These are phyloP conservation scores for Kalmanozyma brasiliensis DNA, from an alignment of 1,284 basidiomycete species.

Conservation along the genomic window DNA sequence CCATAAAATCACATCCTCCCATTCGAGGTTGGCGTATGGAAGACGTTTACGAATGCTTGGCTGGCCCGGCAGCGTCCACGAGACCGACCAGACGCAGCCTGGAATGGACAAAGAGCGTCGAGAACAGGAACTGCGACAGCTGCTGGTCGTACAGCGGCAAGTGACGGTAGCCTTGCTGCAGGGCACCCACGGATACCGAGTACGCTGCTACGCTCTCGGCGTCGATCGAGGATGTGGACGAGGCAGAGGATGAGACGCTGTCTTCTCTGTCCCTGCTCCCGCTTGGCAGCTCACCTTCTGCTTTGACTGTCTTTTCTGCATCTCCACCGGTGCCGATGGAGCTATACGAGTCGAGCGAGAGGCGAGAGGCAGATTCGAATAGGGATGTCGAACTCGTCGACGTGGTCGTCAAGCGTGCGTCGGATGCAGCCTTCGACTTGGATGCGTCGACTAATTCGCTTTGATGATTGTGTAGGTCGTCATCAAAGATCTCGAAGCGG, in stretches of 20 bases:
- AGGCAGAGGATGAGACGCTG: slow-evolving; percentile 17
- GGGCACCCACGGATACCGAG: slow-evolving; percentile 36
- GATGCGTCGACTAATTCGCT: background rate
- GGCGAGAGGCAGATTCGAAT: slow-evolving; percentile 6
- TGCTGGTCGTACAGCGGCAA: slow-evolving; percentile 62
- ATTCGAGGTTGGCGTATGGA: background rate
- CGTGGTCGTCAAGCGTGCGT: background rate
- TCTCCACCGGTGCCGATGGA: no score
- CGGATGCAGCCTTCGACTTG: background rate
- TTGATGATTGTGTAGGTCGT: slow-evolving; percentile 23
- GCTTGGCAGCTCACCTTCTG: background rate
- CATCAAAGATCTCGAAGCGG: slow-evolving; percentile 62
- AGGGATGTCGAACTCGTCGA: slow-evolving; percentile 2
- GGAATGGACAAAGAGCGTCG: slow-evolving; percentile 62
- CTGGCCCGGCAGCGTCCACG: slow-evolving; percentile 11
- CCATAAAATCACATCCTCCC: background rate
- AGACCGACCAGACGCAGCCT: slow-evolving; percentile 43
- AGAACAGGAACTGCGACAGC: slow-evolving; percentile 60
- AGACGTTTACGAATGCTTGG: slow-evolving; percentile 7
- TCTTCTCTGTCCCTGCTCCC: background rate
- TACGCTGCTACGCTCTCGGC: slow-evolving; percentile 49
- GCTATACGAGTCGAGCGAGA: background rate
- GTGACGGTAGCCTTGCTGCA: slow-evolving; percentile 62
- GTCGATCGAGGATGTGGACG: slow-evolving; percentile 35
- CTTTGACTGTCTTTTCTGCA: background rate